These are phyloP conservation scores for Lophiotrema nucula DNA, from an alignment of 495 filamentous ascomycete species.

Conservation along the genomic window DNA sequence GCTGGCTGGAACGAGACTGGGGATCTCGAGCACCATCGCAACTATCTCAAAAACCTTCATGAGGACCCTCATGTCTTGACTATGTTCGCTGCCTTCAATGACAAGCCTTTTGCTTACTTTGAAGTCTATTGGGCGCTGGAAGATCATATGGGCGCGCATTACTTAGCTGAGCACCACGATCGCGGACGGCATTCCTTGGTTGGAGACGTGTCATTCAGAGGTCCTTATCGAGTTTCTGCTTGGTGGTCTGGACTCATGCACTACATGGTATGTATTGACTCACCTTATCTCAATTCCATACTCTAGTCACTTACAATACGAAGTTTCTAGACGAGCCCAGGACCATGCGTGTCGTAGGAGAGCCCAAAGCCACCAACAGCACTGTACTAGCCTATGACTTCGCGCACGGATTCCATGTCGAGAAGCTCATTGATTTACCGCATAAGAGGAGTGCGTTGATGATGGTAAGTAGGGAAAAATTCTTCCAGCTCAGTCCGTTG, in stretches of 20 bases:
- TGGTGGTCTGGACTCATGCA: slow-evolving; percentile 71
- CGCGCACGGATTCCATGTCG: slow-evolving; percentile 61
- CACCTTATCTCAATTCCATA: too few relatives aligned
- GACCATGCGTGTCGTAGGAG: slow-evolving; percentile 61
- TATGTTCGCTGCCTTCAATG: slow-evolving; percentile 62
- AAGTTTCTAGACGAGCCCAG: slow-evolving; percentile 70
- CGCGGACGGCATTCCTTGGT: slow-evolving; percentile 68
- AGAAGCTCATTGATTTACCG: slow-evolving; percentile 64
- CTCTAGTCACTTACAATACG: too few relatives aligned
- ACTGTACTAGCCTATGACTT: slow-evolving; percentile 66
- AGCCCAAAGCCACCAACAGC: slow-evolving; percentile 60
- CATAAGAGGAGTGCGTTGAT: slow-evolving; percentile 66
- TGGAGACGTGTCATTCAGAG: slow-evolving; percentile 61
- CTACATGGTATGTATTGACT: too few relatives aligned
- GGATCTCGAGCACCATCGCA: slow-evolving; percentile 60
- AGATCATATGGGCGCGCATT: slow-evolving; percentile 65
- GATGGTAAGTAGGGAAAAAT: slow-evolving; percentile 60
- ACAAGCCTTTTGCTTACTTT: slow-evolving; percentile 63
- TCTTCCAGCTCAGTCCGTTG: slow-evolving; percentile 66
- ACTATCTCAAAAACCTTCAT: slow-evolving; percentile 59
- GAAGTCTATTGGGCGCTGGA: slow-evolving; percentile 73
- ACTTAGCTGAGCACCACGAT: slow-evolving; percentile 61
- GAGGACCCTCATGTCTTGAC: slow-evolving; percentile 63
- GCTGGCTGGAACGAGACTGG: slow-evolving; percentile 69
- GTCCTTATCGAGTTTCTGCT: slow-evolving; percentile 63